Base-by-base conservation (phyloP, 176 grass and related monocot genomes). In the Avena eriantha region DNA sequence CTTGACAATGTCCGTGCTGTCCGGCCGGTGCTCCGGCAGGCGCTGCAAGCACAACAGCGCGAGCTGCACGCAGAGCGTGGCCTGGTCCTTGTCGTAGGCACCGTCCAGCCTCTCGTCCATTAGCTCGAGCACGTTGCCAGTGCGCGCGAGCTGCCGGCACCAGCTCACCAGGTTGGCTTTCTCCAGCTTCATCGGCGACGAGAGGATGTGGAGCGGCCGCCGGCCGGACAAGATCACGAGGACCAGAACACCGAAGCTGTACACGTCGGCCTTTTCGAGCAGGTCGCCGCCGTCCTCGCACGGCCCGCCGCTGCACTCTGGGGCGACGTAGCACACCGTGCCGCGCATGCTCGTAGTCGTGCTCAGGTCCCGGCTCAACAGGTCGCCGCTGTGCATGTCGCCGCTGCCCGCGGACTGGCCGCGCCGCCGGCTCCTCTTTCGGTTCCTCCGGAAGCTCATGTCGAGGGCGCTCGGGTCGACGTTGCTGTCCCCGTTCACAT, bases 161-260 rank as follows among this genome's bases (percentile, higher is more conserved):
- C 97, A 98, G 71, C 87, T 88, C n/a, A 98, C 89, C 17, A 98
- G 93, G 61, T 98, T 98, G 1, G 97, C 92, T 48, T 93, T 94
- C 83, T 98, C 97, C 49, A 98, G 82, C 86, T 91, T 96, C 80
- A 98, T 93, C n/a, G 97, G 97, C 43, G 94, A 98, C 17, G 97
- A 88, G 8, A 98, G 87, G 49, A 98, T 90, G 77, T 96, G 97
- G 65, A 98, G 83, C 16, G 97, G 94, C 36, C 97, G 91, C 19
- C 97, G 79, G 1, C 97, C 97, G 0, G 97, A 98, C 9, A 98
- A 10, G 17, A 96, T 87, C 4, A 98, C 97, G 5, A 98, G 90
- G 49, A 96, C 87, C 91, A 97, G 69, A 75, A 97, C 90, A 39
- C 94, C 92, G 83, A 94, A 92, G 88, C 94, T 94, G 85, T 97